These are phyloP conservation scores for Effrenium voratum DNA, from an alignment of 73 alveolate genomes.

Conservation along the genomic window DNA sequence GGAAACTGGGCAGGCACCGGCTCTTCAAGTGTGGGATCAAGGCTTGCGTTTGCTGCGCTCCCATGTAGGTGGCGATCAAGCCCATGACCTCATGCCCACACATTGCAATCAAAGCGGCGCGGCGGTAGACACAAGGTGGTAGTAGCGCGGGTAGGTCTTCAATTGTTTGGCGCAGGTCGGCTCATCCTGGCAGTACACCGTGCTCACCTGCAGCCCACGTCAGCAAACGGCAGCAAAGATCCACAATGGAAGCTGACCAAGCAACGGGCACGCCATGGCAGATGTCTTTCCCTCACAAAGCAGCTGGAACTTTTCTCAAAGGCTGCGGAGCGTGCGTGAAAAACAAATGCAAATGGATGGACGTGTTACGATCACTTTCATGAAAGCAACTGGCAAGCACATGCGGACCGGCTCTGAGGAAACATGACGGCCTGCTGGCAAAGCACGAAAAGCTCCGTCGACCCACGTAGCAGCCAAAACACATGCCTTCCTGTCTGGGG, in stretches of 20 bases:
- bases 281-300: too few species aligned
- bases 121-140: not conserved
- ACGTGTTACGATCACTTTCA: too few species aligned
- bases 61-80: conserved; percentile 1
- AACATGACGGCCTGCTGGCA: too few species aligned
- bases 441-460: too few species aligned
- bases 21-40: not conserved
- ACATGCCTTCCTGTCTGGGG: too few species aligned
- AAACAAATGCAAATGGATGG: too few species aligned
- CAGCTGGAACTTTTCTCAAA: too few species aligned
- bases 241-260: not conserved
- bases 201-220: not conserved
- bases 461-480: too few species aligned
- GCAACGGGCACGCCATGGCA: not conserved
- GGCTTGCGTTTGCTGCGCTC: conserved; percentile 12
- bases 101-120: not conserved
- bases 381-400: too few species aligned
- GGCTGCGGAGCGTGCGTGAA: too few species aligned
- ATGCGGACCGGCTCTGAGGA: too few species aligned
- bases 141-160: conserved; percentile 8
- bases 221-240: not conserved
- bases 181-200: too few species aligned
- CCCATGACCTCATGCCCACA: not conserved
- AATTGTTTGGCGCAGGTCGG: not conserved
- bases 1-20: conserved; percentile 9